Conservation (phyloP, 1,284 basidiomycete genomes). For the Coriolopsis trogii region DNA sequence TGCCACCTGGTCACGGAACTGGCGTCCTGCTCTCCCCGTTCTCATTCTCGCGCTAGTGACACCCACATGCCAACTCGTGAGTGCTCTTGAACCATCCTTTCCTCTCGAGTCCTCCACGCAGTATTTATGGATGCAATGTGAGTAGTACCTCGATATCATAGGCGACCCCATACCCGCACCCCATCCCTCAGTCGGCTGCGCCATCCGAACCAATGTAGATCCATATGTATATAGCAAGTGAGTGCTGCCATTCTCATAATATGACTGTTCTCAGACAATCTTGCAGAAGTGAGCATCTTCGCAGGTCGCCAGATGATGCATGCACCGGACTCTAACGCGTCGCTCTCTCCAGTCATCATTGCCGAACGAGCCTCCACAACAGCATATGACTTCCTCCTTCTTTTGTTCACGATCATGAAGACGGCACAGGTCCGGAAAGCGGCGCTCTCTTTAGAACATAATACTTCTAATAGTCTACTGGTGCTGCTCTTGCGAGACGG, state of each 20-base stretch:
- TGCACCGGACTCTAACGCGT: background rate
- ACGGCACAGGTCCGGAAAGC: conserved; percentile 10
- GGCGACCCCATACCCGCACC: conserved; percentile 17
- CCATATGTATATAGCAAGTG: conserved; percentile 12
- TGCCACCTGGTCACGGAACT: conserved; percentile 16
- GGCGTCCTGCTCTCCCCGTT: conserved; percentile 14
- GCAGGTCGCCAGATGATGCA: too few relatives aligned
- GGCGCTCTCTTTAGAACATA: background rate
- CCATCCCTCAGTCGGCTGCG: conserved; percentile 22
- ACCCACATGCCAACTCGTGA: conserved; percentile 10
- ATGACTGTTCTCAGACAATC: background rate
- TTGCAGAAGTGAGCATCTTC: conserved; percentile 1
- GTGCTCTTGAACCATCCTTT: conserved; percentile 4
- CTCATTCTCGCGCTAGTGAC: conserved; percentile 19
- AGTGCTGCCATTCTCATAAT: background rate
- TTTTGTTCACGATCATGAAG: conserved; percentile 23
- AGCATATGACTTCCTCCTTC: conserved; percentile 18
- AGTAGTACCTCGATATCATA: conserved; percentile 16
- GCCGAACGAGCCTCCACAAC: conserved; percentile 18
- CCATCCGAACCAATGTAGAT: conserved; percentile 8
- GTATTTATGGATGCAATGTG: background rate
- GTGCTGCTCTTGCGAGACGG: conserved; percentile 24
- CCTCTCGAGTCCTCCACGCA: background rate
- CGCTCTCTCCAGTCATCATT: conserved; percentile 17
- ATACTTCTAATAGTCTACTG: conserved; percentile 5